Evolutionary conservation across 768 basidiomycete genomes (phyloP), one percentile per base, ranked within the genome.

Genomic region (Collybia nuda): DNA sequence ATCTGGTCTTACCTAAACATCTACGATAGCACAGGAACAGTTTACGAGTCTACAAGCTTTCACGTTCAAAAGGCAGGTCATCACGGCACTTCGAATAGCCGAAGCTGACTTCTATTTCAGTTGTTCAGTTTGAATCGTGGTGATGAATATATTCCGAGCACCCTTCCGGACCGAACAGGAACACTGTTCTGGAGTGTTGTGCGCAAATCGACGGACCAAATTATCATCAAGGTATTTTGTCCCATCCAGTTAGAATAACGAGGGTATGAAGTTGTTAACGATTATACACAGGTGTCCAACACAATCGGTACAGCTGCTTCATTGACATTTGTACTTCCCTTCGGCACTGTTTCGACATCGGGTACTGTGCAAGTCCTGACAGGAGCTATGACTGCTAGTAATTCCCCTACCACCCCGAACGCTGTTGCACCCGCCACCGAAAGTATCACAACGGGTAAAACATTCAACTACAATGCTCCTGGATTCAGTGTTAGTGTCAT

Each of bases 101-200:
- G 39, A 24, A 41, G 19, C 4, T 37, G 21, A 40, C 15, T 9
- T 22, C 26, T 11, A 7, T 5, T 15, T 69, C 53, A 87, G 85
- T 71, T 88, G 29, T 87, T 87, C 69, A 80, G 82, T 48, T 53
- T 74, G 15, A 82, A 86, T 61, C 67, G 77, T 36, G 86, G 86
- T 5, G 80, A 84, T 37, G 75, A 77, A 56, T 86, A 84, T 57
- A 60, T 87, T 1, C 81, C 85, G 2, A 85, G 80, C 60, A 86
- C 82, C 0, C 70, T 84, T 0, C 84, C 85, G 0, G 64, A 50
- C 28, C 44, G 55, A 0, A 60, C 54, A 3, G 82, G 81, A 8
- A 79, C 80, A 0, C 60, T 84, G 1, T 76, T 81, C 64, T 88
- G 86, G 86, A 84, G 82, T 53, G 77, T 86, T 8, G 71, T 73